Base-by-base conservation (phyloP, 352 stramenopile species). In the Aphanomyces astaci region DNA sequence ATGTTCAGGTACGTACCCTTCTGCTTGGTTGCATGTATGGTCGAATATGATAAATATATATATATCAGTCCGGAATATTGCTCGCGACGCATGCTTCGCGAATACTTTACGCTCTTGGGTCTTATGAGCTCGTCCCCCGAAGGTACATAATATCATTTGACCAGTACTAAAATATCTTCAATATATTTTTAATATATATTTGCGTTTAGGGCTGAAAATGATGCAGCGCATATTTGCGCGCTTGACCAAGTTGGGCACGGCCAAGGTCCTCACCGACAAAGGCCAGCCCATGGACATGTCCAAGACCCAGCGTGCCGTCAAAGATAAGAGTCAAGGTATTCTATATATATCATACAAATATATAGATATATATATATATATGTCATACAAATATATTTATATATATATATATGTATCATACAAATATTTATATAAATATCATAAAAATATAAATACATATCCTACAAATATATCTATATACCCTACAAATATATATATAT, bases 121-220 rank as follows among this genome's bases (percentile, higher is more conserved):
- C 73, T 95, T 30, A 95, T 95, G 87, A 95, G 87, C 66, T 95
- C 87, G 19, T 94, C 85, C 64, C 89, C 87, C 54, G 87, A 95
- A 79, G 87, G 62, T 59, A 68, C n/a, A n/a, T n/a, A n/a, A n/a
- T n/a, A n/a, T n/a, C n/a, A n/a, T n/a, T n/a, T n/a, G n/a, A n/a
- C n/a, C n/a, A n/a, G n/a, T n/a, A n/a, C n/a, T n/a, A n/a, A n/a
- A n/a, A n/a, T n/a, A n/a, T n/a, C n/a, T n/a, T n/a, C n/a, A n/a
- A n/a, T n/a, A n/a, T n/a, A n/a, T 43, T 43, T 19, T 54, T 24
- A 13, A 52, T 36, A 64, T 51, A 9, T 46, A 4, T 51, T 10
- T 2, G 17, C 1, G 15, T n/a, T n/a, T 32, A 71, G 64, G 87
- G 0, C 70, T 95, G 28, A 94, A 94, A 65, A 94, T 95, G 86